Evolutionary conservation across 2,329 filamentous ascomycete genomes (phyloP), one percentile per base, ranked within the genome.

Genomic region (Epichloe festucae): DNA sequence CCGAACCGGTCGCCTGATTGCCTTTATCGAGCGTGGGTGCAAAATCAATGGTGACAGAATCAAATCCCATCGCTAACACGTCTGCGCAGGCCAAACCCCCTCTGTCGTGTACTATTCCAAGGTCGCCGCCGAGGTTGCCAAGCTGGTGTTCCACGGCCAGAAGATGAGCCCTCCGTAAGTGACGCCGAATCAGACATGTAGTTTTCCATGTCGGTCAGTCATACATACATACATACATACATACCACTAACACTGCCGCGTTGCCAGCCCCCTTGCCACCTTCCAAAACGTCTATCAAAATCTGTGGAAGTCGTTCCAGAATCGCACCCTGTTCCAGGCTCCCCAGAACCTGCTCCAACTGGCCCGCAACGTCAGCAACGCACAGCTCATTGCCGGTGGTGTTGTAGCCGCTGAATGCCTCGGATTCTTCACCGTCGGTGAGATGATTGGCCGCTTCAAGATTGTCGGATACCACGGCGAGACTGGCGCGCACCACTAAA

Each of bases 391-490:
- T 51, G 72, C 85, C 50, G 85, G 78, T 54, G 87, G 86, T 61
- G 86, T 98, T 54, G 74, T 96, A 56, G 72, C 77, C 46, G 90
- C 90, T 52, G 91, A 98, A 74, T 79, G 89, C 48, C 73, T 98
- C 59, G 93, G 93, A 55, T 98, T 98, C 81, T 98, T 97, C 79
- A 94, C 90, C 55, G 81, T 97, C 51, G 93, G 93, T 58, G 90
- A 97, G 79, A 97, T 98, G 70, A 83, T 98, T 63, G 93, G 93
- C 63, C 81, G 90, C 65, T 82, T 93, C 75, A 97, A 98, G 85
- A 70, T 98, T 61, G 78, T 98, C 62, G 93, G 93, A 58, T 98
- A 98, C 79, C 80, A 79, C 70, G 86, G 87, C 66, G 81, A 87
- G 67, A 65, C 69, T 56, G 77, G 76, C 60, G 73, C 75, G 58